Evolutionary conservation across 2,329 filamentous ascomycete genomes (phyloP).

Genomic region (Colletotrichum graminicola): DNA sequence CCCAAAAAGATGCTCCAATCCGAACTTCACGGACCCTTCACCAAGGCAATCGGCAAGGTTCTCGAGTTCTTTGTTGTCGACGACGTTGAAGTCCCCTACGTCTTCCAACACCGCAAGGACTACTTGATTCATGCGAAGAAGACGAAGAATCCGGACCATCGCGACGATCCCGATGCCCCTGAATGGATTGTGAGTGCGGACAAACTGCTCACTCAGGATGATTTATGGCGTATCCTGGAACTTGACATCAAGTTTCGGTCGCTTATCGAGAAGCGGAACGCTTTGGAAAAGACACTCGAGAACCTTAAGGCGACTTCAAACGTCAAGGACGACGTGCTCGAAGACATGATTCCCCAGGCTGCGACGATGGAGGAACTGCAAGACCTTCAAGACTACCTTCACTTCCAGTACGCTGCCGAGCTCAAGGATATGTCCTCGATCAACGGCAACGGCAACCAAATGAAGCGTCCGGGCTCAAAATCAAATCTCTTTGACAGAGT

Average conservation of each 20-base stretch:
- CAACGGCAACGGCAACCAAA: constrained; percentile 72
- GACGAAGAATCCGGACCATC: constrained; percentile 68
- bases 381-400: constrained; percentile 94
- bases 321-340: constrained; percentile 79
- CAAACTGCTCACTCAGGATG: constrained; percentile 90
- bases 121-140: constrained; percentile 93
- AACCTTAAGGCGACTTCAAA: constrained; percentile 73
- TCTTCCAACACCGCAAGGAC: constrained; percentile 98
- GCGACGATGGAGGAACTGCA: constrained; percentile 95
- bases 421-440: constrained; percentile 82
- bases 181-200: constrained; percentile 83
- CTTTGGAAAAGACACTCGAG: constrained; percentile 82
- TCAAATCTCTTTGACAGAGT: constrained; percentile 87
- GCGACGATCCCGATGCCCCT: constrained; percentile 76
- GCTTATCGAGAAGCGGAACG: constrained; percentile 90
- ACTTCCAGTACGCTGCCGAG: constrained; percentile 90
- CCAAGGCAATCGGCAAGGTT: constrained; percentile 89
- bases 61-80: constrained; percentile 96
- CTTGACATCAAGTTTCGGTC: constrained; percentile 95
- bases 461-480: constrained; percentile 85
- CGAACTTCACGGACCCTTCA: constrained; percentile 85
- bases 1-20: constrained; percentile 82
- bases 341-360: constrained; percentile 84
- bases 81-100: constrained; percentile 95
- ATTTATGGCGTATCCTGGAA: constrained; percentile 95